Base-by-base conservation (phyloP, 2,329 filamentous ascomycete genomes). In the Diplodia seriata region DNA sequence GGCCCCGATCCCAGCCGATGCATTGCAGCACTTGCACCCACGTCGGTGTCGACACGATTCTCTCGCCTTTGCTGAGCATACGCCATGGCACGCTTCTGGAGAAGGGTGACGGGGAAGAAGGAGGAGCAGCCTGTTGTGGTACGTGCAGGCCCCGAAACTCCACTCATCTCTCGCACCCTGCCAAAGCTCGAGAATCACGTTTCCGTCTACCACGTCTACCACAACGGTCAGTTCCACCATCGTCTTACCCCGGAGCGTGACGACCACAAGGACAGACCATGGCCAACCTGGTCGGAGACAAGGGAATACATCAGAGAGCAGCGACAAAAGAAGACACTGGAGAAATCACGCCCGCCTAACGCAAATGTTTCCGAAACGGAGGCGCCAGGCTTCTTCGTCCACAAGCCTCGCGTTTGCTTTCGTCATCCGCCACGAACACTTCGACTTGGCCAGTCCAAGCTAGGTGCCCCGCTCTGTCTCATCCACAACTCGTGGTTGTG, bases 351-450 rank as follows among this genome's bases (percentile, higher is more conserved):
- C 1, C 63, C 66, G n/a, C 9, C n/a, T 2, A 12, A 20, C 1
- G 31, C 20, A 4, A 50, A 14, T 68, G 56, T 63, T 2, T 15
- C 40, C 6, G 43, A 31, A 4, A 38, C 66, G 7, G 67, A 66
- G 23, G 54, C 66, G 20, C 51, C 56, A 15, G 67, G 72, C 11
- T 78, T 74, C 71, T 78, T 73, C 68, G 61, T 78, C 8, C 74
- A 78, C 68, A 69, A 67, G 7, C 76, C 76, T 2, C 74, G 75
- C 43, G 62, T 78, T 3, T 71, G 71, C 20, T 78, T 78, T 66
- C 72, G 75, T 47, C 38, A 70, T 6, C 75, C 77, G 4, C 76
- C 76, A 18, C 68, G 70, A 2, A 73, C 76, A 1, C 70, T 79
- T 7, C 76, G 76, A 55, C 36, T 20, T 1, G 73, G 74, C 11